A percentile compares a stretch with the other conserved stretches of the same genome.
These are phyloP conservation scores for Boletus reticulatus DNA, from an alignment of 768 basidiomycete species.

Conservation along the genomic window DNA sequence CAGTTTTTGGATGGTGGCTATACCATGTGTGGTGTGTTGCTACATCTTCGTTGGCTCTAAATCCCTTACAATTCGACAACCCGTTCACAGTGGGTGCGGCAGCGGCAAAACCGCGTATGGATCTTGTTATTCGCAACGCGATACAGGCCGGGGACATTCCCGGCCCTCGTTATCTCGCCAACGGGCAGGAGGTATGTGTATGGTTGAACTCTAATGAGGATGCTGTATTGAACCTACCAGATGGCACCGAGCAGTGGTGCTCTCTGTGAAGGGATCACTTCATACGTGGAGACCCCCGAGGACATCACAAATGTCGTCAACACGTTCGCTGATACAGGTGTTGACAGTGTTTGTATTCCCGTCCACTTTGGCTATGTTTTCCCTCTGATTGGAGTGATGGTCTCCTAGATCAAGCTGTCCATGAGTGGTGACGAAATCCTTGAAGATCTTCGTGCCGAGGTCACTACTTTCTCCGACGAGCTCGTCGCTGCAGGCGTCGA, in stretches of 20 bases:
- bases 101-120: slow-evolving; percentile 33
- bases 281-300: slow-evolving; percentile 28
- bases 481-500: slow-evolving; percentile 35
- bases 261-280: slow-evolving; percentile 33
- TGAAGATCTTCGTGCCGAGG: slow-evolving; percentile 33
- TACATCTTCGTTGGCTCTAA: background rate
- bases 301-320: slow-evolving; percentile 29
- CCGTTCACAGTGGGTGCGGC: slow-evolving; percentile 32
- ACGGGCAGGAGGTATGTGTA: slow-evolving; percentile 31
- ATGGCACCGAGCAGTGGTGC: slow-evolving; percentile 32
- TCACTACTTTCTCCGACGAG: slow-evolving; percentile 34
- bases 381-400: background rate
- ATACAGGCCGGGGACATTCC: slow-evolving; percentile 35
- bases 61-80: background rate
- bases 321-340: slow-evolving; percentile 23
- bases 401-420: slow-evolving; percentile 34
- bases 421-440: slow-evolving; percentile 40
- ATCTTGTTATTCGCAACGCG: slow-evolving; percentile 33
- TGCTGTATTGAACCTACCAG: slow-evolving; percentile 6
- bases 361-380: background rate
- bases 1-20: slow-evolving; percentile 37
- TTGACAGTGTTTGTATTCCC: slow-evolving; percentile 17
- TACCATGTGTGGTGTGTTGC: slow-evolving; percentile 35
- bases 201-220: background rate
- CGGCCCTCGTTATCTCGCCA: slow-evolving; percentile 37